These are phyloP conservation scores for Kurtzmaniella fragi DNA, from an alignment of 805 yeast species.

Conservation along the genomic window DNA sequence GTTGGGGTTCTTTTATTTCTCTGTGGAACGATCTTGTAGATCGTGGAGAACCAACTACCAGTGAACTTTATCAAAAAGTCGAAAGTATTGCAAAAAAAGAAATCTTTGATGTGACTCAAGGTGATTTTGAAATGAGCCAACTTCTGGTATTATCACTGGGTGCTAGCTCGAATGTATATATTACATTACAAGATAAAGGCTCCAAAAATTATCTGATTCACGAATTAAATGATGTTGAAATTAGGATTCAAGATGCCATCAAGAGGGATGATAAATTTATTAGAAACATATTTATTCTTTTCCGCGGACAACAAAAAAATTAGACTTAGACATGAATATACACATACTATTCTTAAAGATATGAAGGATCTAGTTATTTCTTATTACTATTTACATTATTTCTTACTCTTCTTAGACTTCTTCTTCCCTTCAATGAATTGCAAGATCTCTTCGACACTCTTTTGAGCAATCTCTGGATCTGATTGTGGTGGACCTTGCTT, in stretches of 20 bases:
- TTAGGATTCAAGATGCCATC: slow-evolving; percentile 28
- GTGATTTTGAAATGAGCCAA: slow-evolving; percentile 32
- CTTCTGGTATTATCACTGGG: slow-evolving; percentile 53
- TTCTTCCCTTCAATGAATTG: slow-evolving; percentile 60
- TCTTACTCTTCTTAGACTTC: slow-evolving; percentile 17
- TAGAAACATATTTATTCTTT: slow-evolving; percentile 36
- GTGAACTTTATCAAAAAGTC: slow-evolving; percentile 43
- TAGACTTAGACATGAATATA: background rate
- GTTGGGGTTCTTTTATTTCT: slow-evolving; percentile 63
- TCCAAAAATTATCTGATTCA: slow-evolving; percentile 21
- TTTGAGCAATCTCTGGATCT: slow-evolving; percentile 53
- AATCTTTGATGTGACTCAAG: slow-evolving; percentile 20
- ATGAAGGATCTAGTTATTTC: background rate
- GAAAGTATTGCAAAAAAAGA: slow-evolving; percentile 34
- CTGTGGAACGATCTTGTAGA: slow-evolving; percentile 79
- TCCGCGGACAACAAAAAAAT: slow-evolving; percentile 13
- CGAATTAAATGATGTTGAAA: slow-evolving; percentile 28
- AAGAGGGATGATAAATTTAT: slow-evolving; percentile 37
- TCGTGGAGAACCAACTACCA: slow-evolving; percentile 50
- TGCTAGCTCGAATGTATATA: slow-evolving; percentile 44
- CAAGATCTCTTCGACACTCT: slow-evolving; percentile 70
- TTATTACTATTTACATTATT: slow-evolving; percentile 4
- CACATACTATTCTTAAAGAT: too few species aligned
- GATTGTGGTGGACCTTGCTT: slow-evolving; percentile 16
- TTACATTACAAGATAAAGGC: slow-evolving; percentile 21